Conservation (phyloP, 345 rosid genomes). For the Eucalyptus decipiens region DNA sequence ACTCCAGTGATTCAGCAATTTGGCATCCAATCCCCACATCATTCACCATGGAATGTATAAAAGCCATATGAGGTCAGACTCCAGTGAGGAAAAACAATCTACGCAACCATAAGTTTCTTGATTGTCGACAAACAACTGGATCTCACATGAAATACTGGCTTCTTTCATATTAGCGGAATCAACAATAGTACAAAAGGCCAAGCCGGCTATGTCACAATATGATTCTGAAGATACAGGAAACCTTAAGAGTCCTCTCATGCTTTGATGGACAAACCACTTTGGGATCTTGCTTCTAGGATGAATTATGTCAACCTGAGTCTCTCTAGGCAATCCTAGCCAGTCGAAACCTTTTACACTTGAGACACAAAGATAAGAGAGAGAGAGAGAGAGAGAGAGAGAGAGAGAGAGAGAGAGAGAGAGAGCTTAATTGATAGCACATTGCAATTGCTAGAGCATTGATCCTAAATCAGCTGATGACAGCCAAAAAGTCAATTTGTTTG, state of each 20-base stretch:
- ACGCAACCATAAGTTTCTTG: neutral
- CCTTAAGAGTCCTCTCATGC: neutral
- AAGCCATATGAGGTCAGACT: no score
- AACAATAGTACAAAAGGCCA: no score
- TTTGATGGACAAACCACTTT: neutral
- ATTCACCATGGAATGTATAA: no score
- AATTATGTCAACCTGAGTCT: neutral
- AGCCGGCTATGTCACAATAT: neutral
- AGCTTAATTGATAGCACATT: neutral
- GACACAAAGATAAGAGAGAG: neutral
- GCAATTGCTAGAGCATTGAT: neutral
- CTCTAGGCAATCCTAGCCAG: neutral
- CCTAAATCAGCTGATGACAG: neutral
- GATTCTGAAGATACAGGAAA: neutral
- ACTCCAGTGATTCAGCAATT: no score
- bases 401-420: neutral
- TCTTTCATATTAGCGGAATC: no score
- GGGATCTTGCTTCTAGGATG: neutral
- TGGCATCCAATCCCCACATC: no score
- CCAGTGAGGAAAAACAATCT: no score
- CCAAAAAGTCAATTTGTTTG: neutral
- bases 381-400: neutral
- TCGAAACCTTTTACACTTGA: neutral
- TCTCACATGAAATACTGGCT: no score
- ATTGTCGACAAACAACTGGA: no score